These are phyloP conservation scores for Podospora comata DNA, from an alignment of 495 filamentous ascomycete species.

Conservation along the genomic window DNA sequence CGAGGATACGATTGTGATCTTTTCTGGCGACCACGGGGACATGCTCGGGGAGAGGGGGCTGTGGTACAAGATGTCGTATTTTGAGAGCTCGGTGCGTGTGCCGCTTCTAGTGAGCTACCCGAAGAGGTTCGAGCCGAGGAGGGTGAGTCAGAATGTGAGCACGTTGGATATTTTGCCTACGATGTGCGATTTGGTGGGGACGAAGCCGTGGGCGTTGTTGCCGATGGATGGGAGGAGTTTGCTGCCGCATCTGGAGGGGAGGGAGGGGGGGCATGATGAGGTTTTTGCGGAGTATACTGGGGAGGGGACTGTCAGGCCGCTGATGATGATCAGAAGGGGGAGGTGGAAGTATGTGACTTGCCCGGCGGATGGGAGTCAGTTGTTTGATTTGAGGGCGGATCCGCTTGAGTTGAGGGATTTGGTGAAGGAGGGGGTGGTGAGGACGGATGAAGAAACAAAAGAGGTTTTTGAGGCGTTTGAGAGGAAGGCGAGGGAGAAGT, in stretches of 20 bases:
- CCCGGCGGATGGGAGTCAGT: constrained; percentile 71
- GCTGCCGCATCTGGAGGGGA: constrained; percentile 64
- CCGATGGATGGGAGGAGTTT: constrained; percentile 78
- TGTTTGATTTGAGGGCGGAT: constrained; percentile 71
- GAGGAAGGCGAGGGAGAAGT: constrained; percentile 61
- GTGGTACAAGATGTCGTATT: constrained; percentile 96
- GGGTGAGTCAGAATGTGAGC: constrained; percentile 72
- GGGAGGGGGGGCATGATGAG: constrained; percentile 57
- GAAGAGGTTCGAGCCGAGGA: constrained; percentile 60
- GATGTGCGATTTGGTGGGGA: constrained; percentile 73
- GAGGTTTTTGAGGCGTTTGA: constrained; percentile 57
- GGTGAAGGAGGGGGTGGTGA: constrained; percentile 39
- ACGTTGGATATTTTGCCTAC: constrained; percentile 84
- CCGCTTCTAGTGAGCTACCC: constrained; percentile 76
- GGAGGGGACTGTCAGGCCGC: constrained; percentile 77
- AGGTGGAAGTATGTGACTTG: constrained; percentile 82
- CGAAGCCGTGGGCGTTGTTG: constrained; percentile 55
- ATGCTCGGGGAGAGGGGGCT: constrained; percentile 87
- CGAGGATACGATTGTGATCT: constrained; percentile 80
- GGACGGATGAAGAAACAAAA: constrained; percentile 43
- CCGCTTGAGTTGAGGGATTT: constrained; percentile 73
- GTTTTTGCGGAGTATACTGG: constrained; percentile 87
- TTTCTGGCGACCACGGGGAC: constrained; percentile 86
- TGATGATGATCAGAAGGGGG: constrained; percentile 88
- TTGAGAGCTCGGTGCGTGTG: constrained; percentile 78